Evolutionary conservation across 805 yeast genomes (phyloP).

Genomic region (Kazachstania bromeliacearum): DNA sequence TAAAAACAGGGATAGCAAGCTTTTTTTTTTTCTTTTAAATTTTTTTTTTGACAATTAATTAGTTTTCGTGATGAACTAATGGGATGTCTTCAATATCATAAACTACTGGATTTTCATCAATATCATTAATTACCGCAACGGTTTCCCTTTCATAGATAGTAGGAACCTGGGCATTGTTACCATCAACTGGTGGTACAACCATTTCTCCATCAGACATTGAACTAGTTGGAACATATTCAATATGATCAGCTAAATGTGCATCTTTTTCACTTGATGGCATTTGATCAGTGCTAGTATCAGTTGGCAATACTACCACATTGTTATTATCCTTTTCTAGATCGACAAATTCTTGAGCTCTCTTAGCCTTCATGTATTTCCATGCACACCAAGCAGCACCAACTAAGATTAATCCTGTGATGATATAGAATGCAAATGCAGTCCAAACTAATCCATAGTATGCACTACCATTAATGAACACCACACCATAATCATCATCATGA

Average conservation of each 20-base stretch:
- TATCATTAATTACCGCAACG: not conserved
- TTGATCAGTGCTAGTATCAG: not conserved
- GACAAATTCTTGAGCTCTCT: no score
- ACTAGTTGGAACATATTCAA: constrained; percentile 1
- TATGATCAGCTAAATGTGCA: not conserved
- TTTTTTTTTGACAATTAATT: no score
- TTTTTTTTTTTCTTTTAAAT: no score
- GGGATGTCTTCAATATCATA: no score
- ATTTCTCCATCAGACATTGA: no score
- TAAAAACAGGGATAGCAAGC: no score
- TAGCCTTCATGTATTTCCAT: constrained; percentile 5
- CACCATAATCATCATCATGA: constrained; percentile 25
- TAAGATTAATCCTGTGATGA: constrained; percentile 4
- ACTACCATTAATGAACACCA: constrained; percentile 17
- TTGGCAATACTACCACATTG: not conserved
- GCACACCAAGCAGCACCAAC: constrained; percentile 2
- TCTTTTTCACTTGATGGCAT: constrained; percentile 1
- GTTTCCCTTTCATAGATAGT: no score
- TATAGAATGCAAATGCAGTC: constrained; percentile 23
- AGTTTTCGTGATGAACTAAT: no score
- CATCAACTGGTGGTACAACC: no score
- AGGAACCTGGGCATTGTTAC: no score
- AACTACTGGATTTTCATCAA: not conserved
- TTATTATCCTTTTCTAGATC: not conserved
- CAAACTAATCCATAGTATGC: constrained; percentile 26